Percentiles rank a stretch among this genome's conserved stretches.
Evolutionary conservation across 192 early-diverging fungal species (phyloP).

Genomic region (Umbelopsis ramanniana): DNA sequence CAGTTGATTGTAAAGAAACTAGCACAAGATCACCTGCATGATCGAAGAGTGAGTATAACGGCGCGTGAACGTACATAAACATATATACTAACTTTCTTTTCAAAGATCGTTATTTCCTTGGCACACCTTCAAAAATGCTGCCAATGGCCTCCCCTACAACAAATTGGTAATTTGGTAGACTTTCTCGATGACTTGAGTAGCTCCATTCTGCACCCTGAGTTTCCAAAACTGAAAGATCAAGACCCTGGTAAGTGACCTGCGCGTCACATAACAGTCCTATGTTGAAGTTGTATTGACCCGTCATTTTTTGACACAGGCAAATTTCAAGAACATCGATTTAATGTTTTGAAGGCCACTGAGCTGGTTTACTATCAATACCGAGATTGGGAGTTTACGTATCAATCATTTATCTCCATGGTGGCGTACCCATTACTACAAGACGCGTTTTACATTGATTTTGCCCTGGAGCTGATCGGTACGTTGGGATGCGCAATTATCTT

Average conservation of each 20-base stretch:
- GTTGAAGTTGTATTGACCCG: neutral
- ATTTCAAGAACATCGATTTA: neutral
- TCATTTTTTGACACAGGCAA: neutral
- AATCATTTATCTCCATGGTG: neutral
- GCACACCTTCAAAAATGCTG: neutral
- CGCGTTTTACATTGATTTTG: constrained; percentile 6
- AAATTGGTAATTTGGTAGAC: neutral
- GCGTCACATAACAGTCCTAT: too few relatives aligned
- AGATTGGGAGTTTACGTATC: constrained; percentile 14
- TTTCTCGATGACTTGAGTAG: constrained; percentile 5
- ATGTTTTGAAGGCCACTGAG: constrained; percentile 12
- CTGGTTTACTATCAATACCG: constrained; percentile 12
- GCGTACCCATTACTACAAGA: neutral
- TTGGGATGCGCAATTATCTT: neutral
- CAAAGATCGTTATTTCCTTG: neutral
- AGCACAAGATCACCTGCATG: neutral
- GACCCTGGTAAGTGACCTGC: neutral
- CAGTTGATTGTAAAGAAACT: neutral
- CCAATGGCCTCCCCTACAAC: neutral
- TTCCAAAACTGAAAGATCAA: neutral
- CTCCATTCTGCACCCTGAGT: neutral
- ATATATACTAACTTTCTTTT: neutral
- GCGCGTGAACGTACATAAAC: neutral
- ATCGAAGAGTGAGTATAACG: neutral
- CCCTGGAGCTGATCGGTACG: constrained; percentile 12